These are phyloP conservation scores for Arthroderma uncinatum DNA, from an alignment of 2,329 filamentous ascomycete species.

Conservation along the genomic window DNA sequence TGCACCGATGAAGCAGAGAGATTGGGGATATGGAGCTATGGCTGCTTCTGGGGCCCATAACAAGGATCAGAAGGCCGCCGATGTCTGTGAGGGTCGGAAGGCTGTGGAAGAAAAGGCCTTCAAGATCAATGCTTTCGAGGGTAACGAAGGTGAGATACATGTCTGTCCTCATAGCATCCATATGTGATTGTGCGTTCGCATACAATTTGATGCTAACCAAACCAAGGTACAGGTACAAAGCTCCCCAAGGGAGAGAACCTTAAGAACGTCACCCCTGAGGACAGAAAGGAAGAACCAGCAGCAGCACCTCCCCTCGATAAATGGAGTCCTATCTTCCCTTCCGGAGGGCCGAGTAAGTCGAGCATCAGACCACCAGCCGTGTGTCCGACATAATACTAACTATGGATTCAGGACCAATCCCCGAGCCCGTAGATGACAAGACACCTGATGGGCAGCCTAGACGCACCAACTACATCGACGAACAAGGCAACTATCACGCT, in stretches of 20 bases:
- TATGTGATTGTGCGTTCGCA: background rate
- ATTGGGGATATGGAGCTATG: no score
- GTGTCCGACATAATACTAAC: background rate
- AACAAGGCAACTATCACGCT: conserved; percentile 7
- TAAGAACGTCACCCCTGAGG: background rate
- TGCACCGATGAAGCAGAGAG: background rate
- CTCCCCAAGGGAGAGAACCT: background rate
- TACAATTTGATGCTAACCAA: background rate
- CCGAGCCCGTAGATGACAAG: background rate
- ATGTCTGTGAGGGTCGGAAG: background rate
- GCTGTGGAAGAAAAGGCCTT: background rate
- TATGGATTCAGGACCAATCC: background rate
- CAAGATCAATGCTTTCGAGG: background rate
- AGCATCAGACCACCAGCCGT: background rate
- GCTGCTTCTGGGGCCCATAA: background rate
- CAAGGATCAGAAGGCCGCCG: background rate
- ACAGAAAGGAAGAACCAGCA: background rate
- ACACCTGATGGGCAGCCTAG: background rate
- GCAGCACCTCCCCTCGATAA: background rate
- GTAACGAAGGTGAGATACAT: background rate
- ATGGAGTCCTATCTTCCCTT: background rate
- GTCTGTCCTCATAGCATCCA: background rate
- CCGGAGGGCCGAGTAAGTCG: background rate
- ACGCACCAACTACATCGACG: conserved; percentile 5
- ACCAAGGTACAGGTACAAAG: background rate